phyloP scores from a whole-genome alignment of 208 protist species.

The Vickermania spadyakhi region DNA sequence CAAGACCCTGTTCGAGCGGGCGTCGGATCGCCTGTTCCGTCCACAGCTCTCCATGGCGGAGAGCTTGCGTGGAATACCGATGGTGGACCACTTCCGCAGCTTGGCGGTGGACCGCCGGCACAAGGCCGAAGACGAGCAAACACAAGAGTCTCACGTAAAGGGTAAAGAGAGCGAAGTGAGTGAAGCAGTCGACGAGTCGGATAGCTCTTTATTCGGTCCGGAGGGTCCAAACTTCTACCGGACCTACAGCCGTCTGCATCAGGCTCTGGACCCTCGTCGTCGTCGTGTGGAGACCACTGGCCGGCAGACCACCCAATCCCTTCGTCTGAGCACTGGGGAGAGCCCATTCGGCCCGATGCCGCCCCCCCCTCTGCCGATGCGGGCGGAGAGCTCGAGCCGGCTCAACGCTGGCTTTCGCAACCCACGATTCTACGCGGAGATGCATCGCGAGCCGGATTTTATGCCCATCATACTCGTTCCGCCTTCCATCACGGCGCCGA shows the following conservation, averaged over 20 bases:
- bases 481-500: conserved; percentile 44
- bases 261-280: not conserved
- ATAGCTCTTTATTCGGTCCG: not conserved
- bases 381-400: conserved; percentile 22
- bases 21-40: conserved; percentile 23
- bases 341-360: not conserved
- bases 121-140: not conserved
- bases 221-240: conserved; percentile 40
- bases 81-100: conserved; percentile 25
- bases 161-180: no score
- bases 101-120: conserved; percentile 13
- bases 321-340: no score
- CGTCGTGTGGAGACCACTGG: not conserved
- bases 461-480: conserved; percentile 78
- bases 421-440: conserved; percentile 22
- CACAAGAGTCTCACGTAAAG: no score
- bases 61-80: conserved; percentile 39
- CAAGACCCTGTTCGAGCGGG: conserved; percentile 17
- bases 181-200: conserved; percentile 3
- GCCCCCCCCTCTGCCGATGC: conserved; percentile 13
- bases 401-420: conserved; percentile 41
- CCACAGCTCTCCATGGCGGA: conserved; percentile 60
- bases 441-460: conserved; percentile 56
- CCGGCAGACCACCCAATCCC: no score
- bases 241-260: conserved; percentile 15